Evolutionary conservation across 2,329 filamentous ascomycete genomes (phyloP).

Genomic region (Alternaria longipes): DNA sequence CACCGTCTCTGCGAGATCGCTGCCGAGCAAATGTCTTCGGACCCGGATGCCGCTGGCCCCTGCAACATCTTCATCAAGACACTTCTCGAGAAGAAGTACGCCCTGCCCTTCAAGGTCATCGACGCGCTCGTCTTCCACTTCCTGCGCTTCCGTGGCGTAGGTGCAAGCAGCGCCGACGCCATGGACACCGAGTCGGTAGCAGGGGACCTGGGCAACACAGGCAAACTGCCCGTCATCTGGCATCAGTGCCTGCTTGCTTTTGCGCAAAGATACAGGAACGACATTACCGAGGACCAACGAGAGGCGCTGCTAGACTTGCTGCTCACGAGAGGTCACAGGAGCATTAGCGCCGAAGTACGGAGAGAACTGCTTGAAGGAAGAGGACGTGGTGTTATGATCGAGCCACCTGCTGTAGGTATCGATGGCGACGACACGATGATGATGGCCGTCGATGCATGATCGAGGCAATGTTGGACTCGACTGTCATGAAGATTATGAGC

Average conservation of each 20-base stretch:
- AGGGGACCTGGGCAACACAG: conserved; percentile 57
- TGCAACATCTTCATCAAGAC: conserved; percentile 96
- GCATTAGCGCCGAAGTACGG: conserved; percentile 90
- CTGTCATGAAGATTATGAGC: conserved; percentile 12
- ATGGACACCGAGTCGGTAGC: conserved; percentile 56
- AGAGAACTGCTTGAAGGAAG: conserved; percentile 88
- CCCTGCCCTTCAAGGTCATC: conserved; percentile 91
- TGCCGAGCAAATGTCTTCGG: conserved; percentile 83
- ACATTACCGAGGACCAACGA: conserved; percentile 93
- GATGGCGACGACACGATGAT: conserved; percentile 93
- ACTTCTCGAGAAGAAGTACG: conserved; percentile 95
- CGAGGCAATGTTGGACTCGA: background rate
- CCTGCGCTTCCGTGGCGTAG: conserved; percentile 80
- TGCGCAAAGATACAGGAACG: conserved; percentile 92
- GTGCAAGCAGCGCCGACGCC: conserved; percentile 67
- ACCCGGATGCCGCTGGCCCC: conserved; percentile 86
- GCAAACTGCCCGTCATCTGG: conserved; percentile 89
- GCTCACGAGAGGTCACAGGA: conserved; percentile 81
- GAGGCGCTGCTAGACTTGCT: conserved; percentile 90
- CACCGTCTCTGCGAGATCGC: conserved; percentile 94
- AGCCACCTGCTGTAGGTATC: conserved; percentile 66
- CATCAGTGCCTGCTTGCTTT: conserved; percentile 94
- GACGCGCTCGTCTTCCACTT: conserved; percentile 98
- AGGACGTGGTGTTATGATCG: conserved; percentile 78
- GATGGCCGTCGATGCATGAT: conserved; percentile 53